Evolutionary conservation across 2,329 filamentous ascomycete genomes (phyloP).

Genomic region (Nothomitra cinnamomea): DNA sequence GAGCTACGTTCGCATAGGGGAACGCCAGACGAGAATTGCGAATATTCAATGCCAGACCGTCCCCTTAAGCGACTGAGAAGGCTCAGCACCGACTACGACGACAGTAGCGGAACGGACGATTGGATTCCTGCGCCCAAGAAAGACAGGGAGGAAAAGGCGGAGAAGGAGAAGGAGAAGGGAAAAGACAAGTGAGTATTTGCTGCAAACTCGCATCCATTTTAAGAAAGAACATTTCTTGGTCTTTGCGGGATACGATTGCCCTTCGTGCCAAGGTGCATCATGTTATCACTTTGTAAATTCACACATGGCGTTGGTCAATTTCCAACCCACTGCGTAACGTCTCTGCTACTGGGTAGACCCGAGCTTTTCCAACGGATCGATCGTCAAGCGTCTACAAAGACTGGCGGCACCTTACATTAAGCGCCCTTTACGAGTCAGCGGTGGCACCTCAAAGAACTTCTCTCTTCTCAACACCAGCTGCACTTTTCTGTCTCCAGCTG

Average conservation of each 20-base stretch:
- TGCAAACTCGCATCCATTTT: too few species aligned
- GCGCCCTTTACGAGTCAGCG: too few species aligned
- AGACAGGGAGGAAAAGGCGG: not conserved
- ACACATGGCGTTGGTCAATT: not conserved
- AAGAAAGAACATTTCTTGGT: not conserved
- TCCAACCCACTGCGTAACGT: not conserved
- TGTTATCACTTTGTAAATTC: not conserved
- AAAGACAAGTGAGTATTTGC: not conserved
- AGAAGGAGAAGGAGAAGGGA: not conserved
- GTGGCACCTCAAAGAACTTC: too few species aligned
- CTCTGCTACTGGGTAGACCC: not conserved
- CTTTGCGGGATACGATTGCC: not conserved
- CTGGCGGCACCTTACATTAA: not conserved
- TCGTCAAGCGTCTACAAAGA: not conserved
- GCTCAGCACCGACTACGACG: constrained; percentile 23
- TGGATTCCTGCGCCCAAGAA: constrained; percentile 13
- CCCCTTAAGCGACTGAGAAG: constrained; percentile 24
- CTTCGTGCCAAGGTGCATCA: not conserved
- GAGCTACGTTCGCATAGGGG: not conserved
- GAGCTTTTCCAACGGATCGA: not conserved
- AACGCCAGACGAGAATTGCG: constrained; percentile 2
- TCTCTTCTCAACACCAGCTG: not conserved
- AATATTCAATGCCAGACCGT: constrained; percentile 5
- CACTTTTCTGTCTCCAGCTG: not conserved
- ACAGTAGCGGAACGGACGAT: constrained; percentile 20